phyloP scores from a whole-genome alignment of 805 yeast species.

The Pichia nakasei region DNA sequence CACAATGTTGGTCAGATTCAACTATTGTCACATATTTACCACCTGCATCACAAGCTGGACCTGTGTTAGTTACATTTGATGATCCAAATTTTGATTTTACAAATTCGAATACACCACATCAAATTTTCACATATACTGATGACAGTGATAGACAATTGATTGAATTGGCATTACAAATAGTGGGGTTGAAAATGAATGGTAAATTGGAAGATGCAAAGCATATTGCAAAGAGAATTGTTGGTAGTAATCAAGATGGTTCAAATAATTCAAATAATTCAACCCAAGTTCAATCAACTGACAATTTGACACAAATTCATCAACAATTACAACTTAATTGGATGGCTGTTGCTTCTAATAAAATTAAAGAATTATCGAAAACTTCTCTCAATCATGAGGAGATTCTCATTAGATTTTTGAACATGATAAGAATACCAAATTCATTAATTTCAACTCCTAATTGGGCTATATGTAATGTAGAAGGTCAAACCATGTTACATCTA shows the following conservation, averaged over 20 bases:
- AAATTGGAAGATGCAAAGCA: constrained; percentile 89
- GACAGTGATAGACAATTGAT: constrained; percentile 92
- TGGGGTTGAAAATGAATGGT: constrained; percentile 95
- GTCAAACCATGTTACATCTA: constrained; percentile 83
- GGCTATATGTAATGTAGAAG: constrained; percentile 72
- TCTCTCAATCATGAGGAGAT: constrained; percentile 41
- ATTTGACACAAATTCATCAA: constrained; percentile 9
- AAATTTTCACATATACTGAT: constrained; percentile 83
- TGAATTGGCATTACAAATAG: constrained; percentile 92
- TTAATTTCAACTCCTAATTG: constrained; percentile 57
- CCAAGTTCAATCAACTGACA: not conserved
- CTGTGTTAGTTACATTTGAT: constrained; percentile 79
- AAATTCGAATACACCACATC: constrained; percentile 28
- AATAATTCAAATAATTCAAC: constrained; percentile 11
- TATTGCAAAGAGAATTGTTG: constrained; percentile 86
- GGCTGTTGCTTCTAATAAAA: constrained; percentile 43
- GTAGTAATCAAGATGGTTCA: constrained; percentile 33
- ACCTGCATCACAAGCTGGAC: constrained; percentile 84
- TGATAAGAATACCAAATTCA: constrained; percentile 60
- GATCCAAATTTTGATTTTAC: constrained; percentile 15
- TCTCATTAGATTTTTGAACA: constrained; percentile 39
- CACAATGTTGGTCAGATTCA: constrained; percentile 94
- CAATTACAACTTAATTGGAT: constrained; percentile 33
- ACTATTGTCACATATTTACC: constrained; percentile 92
- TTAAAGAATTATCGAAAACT: constrained; percentile 36